These are phyloP conservation scores for Aegilops speltoides DNA, from an alignment of 176 grass and related monocot species.

Conservation along the genomic window DNA sequence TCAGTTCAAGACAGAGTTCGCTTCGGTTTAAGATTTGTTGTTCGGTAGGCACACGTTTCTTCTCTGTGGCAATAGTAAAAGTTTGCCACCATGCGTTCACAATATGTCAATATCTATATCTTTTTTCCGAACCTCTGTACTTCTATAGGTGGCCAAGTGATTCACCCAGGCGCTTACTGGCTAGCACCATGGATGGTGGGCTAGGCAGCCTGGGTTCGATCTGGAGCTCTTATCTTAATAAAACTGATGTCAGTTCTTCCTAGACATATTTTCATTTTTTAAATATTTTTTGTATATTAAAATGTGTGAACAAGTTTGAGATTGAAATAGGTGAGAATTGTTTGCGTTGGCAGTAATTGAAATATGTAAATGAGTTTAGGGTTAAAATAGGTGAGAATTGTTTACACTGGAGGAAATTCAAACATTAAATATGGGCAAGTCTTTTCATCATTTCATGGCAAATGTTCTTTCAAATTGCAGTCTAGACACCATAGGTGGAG, in stretches of 20 bases:
- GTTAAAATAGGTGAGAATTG: not conserved
- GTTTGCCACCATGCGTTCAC: not conserved
- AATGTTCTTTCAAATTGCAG: not conserved
- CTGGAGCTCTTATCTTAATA: not conserved
- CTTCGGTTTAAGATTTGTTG: conserved; percentile 54
- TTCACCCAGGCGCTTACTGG: not conserved
- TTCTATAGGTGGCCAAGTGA: conserved; percentile 1
- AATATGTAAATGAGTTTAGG: not conserved
- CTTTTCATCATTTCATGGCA: not conserved
- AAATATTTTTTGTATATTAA: not conserved
- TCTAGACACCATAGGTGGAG: not conserved
- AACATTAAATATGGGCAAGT: not conserved
- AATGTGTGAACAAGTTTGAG: not conserved
- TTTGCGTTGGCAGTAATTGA: not conserved
- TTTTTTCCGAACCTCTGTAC: not conserved
- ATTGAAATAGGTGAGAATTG: not conserved
- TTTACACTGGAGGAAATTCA: not conserved
- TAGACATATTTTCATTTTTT: not conserved
- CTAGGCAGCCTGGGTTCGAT: not conserved
- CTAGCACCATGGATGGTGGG: no score
- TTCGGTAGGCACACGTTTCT: conserved; percentile 43
- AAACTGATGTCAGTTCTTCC: not conserved
- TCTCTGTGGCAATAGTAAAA: not conserved
- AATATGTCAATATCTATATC: not conserved
- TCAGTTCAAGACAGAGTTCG: conserved; percentile 37